Base-by-base conservation (phyloP, 2,329 filamentous ascomycete species). In the Dryadomyces quercus-mongolicae region DNA sequence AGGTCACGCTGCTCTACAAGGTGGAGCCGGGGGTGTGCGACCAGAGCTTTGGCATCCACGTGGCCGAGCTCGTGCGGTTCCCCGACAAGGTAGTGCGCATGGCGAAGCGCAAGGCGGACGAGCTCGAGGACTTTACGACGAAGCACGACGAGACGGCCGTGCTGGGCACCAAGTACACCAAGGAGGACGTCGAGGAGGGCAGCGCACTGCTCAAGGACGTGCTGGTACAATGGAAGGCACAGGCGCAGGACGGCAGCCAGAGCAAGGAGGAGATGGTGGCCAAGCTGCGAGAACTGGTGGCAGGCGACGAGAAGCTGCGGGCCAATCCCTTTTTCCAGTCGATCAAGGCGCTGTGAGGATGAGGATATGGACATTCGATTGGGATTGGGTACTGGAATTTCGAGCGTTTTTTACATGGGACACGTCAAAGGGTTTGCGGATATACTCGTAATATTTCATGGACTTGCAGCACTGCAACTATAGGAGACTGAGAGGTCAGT, bases 91-190 rank as follows among this genome's bases (percentile, higher is more conserved):
- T 98, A 16, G 87, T 98, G 57, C 89, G 90, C 59, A 98, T 98
- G 94, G 93, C 93, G n/a, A 95, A 95, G 72, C 82, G 93, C 62
- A 98, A 98, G 73, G 93, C 93, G 0, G 93, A 97, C 68, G 94
- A 98, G 74, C 77, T 98, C 40, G 93, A 98, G 68, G 93, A 98
- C 67, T 98, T 98, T 63, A 86, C 87, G 0, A 80, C 80, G 51
- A 91, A 90, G 70, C 82, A 88, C 62, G 84, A 87, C 58, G 75
- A 77, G 47, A 63, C 68, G 2, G 46, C 55, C 49, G 62, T 69
- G 18, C 69, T 75, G 7, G 73, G 75, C 8, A 68, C 78, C 46
- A 71, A 80, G 25, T 89, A 88, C 65, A 86, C 79, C 59, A 90
- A 89, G 63, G 80, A 90, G 59, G 90, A 98, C 61, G 86, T 97